These are phyloP conservation scores for Zizania palustris DNA, from an alignment of 202 grass and related monocot species.

Conservation along the genomic window DNA sequence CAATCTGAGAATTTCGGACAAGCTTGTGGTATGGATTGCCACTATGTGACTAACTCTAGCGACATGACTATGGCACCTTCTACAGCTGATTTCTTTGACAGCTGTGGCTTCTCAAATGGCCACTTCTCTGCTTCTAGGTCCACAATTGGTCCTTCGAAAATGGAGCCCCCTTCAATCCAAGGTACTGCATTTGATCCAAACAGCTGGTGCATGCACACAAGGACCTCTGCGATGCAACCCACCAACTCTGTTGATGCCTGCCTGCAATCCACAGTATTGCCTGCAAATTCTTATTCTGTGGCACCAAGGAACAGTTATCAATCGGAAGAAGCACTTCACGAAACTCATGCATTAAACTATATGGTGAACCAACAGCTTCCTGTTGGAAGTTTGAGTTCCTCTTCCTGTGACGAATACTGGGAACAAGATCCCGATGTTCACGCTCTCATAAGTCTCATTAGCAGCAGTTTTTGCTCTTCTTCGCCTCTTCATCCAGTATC, in stretches of 20 bases:
- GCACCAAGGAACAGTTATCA: conserved; percentile 48
- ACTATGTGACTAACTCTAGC: conserved; percentile 33
- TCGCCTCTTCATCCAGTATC: conserved; percentile 33
- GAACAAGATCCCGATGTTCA: conserved; percentile 31
- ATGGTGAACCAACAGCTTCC: conserved; percentile 41
- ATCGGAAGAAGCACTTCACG: conserved; percentile 65
- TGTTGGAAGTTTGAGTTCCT: conserved; percentile 55
- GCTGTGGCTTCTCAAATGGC: conserved; percentile 80
- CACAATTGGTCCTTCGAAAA: conserved; percentile 65
- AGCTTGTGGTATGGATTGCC: conserved; percentile 45
- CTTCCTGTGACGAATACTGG: conserved; percentile 43
- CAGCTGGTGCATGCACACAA: conserved; percentile 41
- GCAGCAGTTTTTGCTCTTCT: neutral
- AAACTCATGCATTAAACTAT: conserved; percentile 49
- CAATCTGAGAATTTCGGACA: conserved; percentile 47
- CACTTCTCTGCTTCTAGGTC: conserved; percentile 82
- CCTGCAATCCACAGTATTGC: conserved; percentile 39
- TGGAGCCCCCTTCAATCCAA: conserved; percentile 99
- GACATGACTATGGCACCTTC: conserved; percentile 37
- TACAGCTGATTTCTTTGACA: conserved; percentile 42
- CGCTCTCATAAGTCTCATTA: neutral
- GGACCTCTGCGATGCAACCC: conserved; percentile 39
- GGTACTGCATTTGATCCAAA: conserved; percentile 62
- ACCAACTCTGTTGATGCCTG: conserved; percentile 42
- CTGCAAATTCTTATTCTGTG: conserved; percentile 54